phyloP scores from a whole-genome alignment of 345 rosid genomes.

The Acer yangbiense region DNA sequence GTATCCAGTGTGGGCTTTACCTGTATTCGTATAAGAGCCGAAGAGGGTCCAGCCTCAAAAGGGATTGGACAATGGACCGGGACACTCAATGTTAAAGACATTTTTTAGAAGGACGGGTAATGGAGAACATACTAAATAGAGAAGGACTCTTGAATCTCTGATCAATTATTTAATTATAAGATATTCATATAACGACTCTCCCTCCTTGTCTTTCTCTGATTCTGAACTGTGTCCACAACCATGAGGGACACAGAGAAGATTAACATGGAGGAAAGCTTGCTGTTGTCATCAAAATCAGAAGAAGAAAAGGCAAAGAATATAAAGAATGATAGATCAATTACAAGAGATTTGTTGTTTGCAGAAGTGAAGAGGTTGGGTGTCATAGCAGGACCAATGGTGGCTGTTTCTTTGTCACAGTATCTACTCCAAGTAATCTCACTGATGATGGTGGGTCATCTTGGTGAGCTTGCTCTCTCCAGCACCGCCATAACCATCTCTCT shows the following conservation, averaged over 20 bases:
- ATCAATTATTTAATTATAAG: no score
- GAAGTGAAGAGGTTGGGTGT: slow-evolving; percentile 55
- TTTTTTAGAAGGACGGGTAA: no score
- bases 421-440: slow-evolving; percentile 57
- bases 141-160: no score
- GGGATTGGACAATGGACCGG: no score
- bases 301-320: neutral
- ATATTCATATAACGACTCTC: neutral
- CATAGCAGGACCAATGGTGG: slow-evolving; percentile 76
- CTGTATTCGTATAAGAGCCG: no score
- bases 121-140: no score
- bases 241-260: neutral
- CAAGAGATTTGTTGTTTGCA: slow-evolving; percentile 20
- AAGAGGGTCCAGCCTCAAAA: no score
- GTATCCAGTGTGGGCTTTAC: no score
- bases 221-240: neutral
- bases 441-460: slow-evolving; percentile 87
- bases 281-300: neutral
- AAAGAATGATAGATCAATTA: neutral
- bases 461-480: slow-evolving; percentile 73
- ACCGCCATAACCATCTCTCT: slow-evolving; percentile 76
- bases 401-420: slow-evolving; percentile 55
- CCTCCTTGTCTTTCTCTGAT: neutral
- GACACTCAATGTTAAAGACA: no score
- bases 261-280: slow-evolving; percentile 4